Percentiles rank a stretch among this genome's conserved stretches.
Evolutionary conservation across 2,329 filamentous ascomycete species (phyloP).

Genomic region (Aureobasidium sp.): DNA sequence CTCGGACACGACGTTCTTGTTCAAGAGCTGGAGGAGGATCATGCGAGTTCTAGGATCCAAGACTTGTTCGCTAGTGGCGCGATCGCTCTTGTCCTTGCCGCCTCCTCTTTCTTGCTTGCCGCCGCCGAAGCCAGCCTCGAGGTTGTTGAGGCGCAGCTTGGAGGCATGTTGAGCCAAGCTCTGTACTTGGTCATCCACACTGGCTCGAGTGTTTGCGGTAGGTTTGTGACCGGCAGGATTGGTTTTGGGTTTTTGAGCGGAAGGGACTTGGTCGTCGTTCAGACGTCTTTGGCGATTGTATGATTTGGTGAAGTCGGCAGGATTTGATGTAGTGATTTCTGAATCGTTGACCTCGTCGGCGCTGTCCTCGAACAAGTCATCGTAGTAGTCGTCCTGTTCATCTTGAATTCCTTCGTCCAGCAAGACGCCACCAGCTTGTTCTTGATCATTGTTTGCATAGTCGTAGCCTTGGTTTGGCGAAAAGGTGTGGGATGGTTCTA

Average conservation of each 20-base stretch:
- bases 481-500: conserved; percentile 25
- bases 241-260: conserved; percentile 56
- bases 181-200: conserved; percentile 80
- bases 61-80: conserved; percentile 90
- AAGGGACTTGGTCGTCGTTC: conserved; percentile 45
- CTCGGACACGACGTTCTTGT: conserved; percentile 79
- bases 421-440: conserved; percentile 15
- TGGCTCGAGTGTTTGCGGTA: conserved; percentile 68
- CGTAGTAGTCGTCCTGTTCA: conserved; percentile 55
- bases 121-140: conserved; percentile 44
- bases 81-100: conserved; percentile 81
- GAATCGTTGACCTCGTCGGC: conserved; percentile 58
- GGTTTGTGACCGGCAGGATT: conserved; percentile 63
- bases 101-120: conserved; percentile 44
- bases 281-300: conserved; percentile 78
- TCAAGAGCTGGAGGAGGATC: conserved; percentile 94
- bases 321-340: conserved; percentile 50
- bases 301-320: conserved; percentile 69
- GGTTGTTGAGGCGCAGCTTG: conserved; percentile 72
- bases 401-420: conserved; percentile 27
- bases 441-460: conserved; percentile 18
- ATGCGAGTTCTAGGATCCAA: conserved; percentile 89
- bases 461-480: conserved; percentile 29
- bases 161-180: conserved; percentile 76
- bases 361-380: conserved; percentile 44